Base-by-base conservation (phyloP, 2,329 filamentous ascomycete species). In the Thielaviopsis ethacetica region DNA sequence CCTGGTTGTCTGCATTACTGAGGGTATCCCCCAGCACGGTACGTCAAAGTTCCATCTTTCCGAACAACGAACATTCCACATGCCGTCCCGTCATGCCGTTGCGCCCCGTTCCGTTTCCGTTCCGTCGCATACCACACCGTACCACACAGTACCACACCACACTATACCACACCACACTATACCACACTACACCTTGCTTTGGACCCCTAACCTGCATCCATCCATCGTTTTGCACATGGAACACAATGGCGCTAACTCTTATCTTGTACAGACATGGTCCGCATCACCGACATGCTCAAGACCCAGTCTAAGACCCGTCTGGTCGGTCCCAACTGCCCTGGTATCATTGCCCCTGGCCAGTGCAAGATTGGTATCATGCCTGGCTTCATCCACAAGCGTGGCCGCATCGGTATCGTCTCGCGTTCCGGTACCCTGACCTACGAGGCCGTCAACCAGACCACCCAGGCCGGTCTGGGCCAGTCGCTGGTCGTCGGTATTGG, bases 361-460 rank as follows among this genome's bases (percentile, higher is more conserved):
- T 98, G 93, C 84, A 98, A 98, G 80, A 97, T 98, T 70, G 93
- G 93, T 71, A 98, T 98, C 78, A 97, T 98, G 93, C 72, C 93
- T 65, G 93, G 93, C 68, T 96, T 97, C 81, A 97, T 98, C 78
- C 93, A 98, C 84, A 97, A 97, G 83, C 89, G 91, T 74, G 93
- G 93, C 68, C 91, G 93, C 73, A 91, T 98, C 71, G 93, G 93
- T 70, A 97, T 98, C 73, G 93, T 98, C 74, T 96, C 91, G 67
- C 88, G 93, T 68, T 97, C 93, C 70, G 93, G 93, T 69, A 98
- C 93, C 66, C 84, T 98, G 64, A 98, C 93, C 70, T 98, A 98
- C 79, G 93, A 98, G 79, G 93, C 93, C 70, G 93, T 98, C 76
- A 97, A 97, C 82, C 93, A 98, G 78, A 98, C 93, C 69, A 97